phyloP scores from a whole-genome alignment of 2,329 filamentous ascomycete genomes.

The Dactylellina drechsleri region DNA sequence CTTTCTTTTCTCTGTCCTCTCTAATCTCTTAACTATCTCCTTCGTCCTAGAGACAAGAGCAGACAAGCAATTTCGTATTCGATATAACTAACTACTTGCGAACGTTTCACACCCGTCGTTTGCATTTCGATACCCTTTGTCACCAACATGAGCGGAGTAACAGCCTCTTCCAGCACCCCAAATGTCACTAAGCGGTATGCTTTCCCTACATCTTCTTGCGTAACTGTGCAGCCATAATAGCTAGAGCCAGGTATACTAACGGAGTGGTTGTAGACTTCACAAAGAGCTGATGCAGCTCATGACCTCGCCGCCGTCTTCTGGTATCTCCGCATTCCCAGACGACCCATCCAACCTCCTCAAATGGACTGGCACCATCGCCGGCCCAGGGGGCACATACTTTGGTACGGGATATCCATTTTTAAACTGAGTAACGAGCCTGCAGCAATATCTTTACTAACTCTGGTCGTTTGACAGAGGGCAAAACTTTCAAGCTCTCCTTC shows the following conservation, averaged over 20 bases:
- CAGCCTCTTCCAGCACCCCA: conserved; percentile 66
- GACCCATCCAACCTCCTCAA: conserved; percentile 87
- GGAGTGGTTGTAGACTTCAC: conserved; percentile 73
- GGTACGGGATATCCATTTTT: conserved; percentile 14
- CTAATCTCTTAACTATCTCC: not conserved
- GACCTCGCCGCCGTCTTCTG: conserved; percentile 85
- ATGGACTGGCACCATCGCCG: conserved; percentile 94
- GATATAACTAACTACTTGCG: not conserved
- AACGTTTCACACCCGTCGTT: not conserved
- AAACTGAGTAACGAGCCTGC: not conserved
- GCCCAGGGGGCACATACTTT: conserved; percentile 73
- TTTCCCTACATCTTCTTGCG: not conserved
- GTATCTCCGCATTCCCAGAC: conserved; percentile 93
- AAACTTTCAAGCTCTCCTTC: conserved; percentile 92
- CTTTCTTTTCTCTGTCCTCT: conserved; percentile 7
- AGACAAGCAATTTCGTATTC: not conserved
- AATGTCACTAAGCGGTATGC: conserved; percentile 80
- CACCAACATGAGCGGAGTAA: conserved; percentile 32
- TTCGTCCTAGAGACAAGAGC: not conserved
- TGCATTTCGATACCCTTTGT: not conserved
- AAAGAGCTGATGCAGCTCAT: conserved; percentile 98
- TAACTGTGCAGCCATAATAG: not conserved
- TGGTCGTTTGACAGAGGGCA: conserved; percentile 65
- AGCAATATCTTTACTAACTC: conserved; percentile 11
- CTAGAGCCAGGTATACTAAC: conserved; percentile 2